Evolutionary conservation across 75 land plant species (phyloP).

Genomic region (Isoetes taiwanensis): DNA sequence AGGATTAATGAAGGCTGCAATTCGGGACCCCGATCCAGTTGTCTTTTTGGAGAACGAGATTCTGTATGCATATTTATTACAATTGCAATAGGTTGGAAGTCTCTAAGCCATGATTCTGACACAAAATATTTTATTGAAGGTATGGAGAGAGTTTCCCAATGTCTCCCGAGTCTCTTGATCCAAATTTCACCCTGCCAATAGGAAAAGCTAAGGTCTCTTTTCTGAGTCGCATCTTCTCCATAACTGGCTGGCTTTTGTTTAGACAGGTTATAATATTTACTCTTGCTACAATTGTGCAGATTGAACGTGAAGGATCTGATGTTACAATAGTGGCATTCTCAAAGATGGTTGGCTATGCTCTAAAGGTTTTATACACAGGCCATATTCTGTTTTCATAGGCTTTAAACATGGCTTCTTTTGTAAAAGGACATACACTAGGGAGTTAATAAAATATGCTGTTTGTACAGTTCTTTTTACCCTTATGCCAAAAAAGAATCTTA

Average conservation of each 20-base stretch:
- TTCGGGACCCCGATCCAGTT: slow-evolving; percentile 89
- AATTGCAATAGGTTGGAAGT: not conserved
- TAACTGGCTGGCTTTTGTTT: not conserved
- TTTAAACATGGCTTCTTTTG: no score
- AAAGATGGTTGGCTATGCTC: slow-evolving; percentile 90
- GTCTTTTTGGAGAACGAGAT: slow-evolving; percentile 88
- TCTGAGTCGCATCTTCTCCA: not conserved
- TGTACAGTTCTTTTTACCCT: no score
- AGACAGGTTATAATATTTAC: not conserved
- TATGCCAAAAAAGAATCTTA: no score
- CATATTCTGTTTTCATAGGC: no score
- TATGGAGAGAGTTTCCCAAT: slow-evolving; percentile 89
- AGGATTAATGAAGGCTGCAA: slow-evolving; percentile 81
- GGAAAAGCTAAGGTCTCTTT: slow-evolving; percentile 82
- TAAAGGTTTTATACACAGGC: no score
- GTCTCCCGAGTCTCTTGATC: slow-evolving; percentile 82
- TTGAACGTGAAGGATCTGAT: slow-evolving; percentile 77
- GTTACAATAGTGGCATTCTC: slow-evolving; percentile 89
- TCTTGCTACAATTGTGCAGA: slow-evolving; percentile 24
- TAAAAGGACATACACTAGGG: no score
- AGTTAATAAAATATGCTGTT: no score
- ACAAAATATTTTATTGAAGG: slow-evolving; percentile 20
- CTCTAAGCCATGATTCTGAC: not conserved
- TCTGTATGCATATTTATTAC: slow-evolving; percentile 33
- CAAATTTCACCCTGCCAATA: slow-evolving; percentile 82